Evolutionary conservation across 129 eudicot species (phyloP).

Genomic region (Scalesia atractyloides): DNA sequence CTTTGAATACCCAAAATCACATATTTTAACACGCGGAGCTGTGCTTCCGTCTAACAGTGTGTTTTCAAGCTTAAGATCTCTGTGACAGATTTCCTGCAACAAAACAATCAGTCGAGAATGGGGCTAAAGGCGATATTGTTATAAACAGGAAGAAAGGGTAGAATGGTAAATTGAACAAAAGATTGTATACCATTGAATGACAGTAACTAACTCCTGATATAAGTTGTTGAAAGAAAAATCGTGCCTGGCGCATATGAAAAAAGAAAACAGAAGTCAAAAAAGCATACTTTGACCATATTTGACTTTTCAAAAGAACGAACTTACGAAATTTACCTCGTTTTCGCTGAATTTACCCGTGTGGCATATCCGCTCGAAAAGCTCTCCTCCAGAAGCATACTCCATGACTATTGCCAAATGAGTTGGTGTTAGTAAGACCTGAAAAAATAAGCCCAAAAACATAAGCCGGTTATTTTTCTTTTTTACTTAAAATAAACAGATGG

Average conservation of each 20-base stretch:
- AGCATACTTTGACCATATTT: neutral
- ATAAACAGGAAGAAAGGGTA: slow-evolving; percentile 8
- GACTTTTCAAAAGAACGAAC: neutral
- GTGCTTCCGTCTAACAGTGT: slow-evolving; percentile 69
- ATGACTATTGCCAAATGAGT: slow-evolving; percentile 81
- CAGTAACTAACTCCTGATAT: slow-evolving; percentile 89
- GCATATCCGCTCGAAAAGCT: slow-evolving; percentile 66
- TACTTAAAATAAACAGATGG: no score
- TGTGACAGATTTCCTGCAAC: slow-evolving; percentile 68
- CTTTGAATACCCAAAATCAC: slow-evolving; percentile 90
- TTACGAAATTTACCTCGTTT: slow-evolving; percentile 49
- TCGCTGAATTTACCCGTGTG: slow-evolving; percentile 63
- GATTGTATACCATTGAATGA: slow-evolving; percentile 64
- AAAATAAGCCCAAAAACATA: neutral
- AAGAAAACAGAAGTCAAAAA: neutral
- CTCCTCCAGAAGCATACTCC: slow-evolving; percentile 92
- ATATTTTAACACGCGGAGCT: slow-evolving; percentile 80
- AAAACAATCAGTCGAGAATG: neutral
- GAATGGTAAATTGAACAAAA: neutral
- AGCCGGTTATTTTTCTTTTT: neutral
- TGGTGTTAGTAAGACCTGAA: slow-evolving; percentile 72
- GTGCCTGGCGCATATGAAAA: slow-evolving; percentile 47
- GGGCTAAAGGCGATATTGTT: neutral
- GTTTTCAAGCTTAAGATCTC: slow-evolving; percentile 87
- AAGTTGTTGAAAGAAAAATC: slow-evolving; percentile 81